phyloP scores from a whole-genome alignment of 768 basidiomycete genomes.

The Scleroderma citrinum region DNA sequence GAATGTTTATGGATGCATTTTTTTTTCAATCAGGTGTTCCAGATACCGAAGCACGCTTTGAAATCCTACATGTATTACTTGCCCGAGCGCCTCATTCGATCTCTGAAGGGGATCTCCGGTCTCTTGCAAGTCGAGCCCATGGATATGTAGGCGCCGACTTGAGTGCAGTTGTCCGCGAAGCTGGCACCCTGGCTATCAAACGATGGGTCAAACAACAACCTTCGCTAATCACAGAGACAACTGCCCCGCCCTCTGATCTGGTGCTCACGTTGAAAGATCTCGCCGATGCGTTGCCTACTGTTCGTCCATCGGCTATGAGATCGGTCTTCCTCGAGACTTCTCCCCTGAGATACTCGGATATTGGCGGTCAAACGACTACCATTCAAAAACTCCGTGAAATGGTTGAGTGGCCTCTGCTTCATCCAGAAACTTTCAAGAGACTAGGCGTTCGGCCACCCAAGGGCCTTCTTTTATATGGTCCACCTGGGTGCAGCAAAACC shows the following conservation, averaged over 20 bases:
- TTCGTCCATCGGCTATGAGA: conserved; percentile 91
- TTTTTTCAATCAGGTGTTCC: conserved; percentile 62
- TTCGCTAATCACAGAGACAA: conserved; percentile 4
- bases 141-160: conserved; percentile 98
- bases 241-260: conserved; percentile 19
- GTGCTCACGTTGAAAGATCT: conserved; percentile 60
- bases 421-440: conserved; percentile 80
- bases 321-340: conserved; percentile 87
- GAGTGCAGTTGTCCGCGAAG: conserved; percentile 86
- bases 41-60: conserved; percentile 74
- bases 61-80: conserved; percentile 84
- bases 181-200: conserved; percentile 88
- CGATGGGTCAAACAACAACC: conserved; percentile 48
- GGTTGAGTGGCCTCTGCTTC: conserved; percentile 91
- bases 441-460: conserved; percentile 86
- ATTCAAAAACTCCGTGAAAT: conserved; percentile 86
- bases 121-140: conserved; percentile 75
- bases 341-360: conserved; percentile 76
- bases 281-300: conserved; percentile 59
- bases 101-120: conserved; percentile 49
- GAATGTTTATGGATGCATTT: neutral
- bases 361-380: conserved; percentile 79
- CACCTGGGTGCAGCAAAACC: conserved; percentile 97
- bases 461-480: conserved; percentile 89
- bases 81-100: conserved; percentile 75